These are phyloP conservation scores for Macrophomina tecta DNA, from an alignment of 2,329 filamentous ascomycete genomes.

Conservation along the genomic window DNA sequence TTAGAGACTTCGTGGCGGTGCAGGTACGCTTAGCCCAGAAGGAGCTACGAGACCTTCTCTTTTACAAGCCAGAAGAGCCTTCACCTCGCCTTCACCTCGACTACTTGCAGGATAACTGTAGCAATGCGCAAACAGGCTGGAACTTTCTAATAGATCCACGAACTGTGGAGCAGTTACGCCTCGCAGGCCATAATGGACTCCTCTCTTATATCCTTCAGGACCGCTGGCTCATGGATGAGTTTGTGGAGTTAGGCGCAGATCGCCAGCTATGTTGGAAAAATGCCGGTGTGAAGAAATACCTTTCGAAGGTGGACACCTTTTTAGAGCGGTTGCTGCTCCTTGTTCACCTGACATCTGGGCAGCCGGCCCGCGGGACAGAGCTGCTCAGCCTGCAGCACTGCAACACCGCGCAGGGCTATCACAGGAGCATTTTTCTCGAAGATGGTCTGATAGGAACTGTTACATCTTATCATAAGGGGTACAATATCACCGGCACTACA, in stretches of 20 bases:
- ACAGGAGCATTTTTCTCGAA: conserved; percentile 34
- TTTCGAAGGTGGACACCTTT: neutral
- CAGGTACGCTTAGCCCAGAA: neutral
- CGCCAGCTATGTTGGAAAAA: neutral
- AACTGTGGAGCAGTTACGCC: neutral
- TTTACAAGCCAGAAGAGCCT: neutral
- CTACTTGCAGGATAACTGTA: neutral
- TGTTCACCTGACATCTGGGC: conserved; percentile 32
- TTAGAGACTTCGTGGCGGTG: neutral
- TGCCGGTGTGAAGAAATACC: neutral
- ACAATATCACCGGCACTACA: conserved; percentile 30
- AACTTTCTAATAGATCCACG: neutral
- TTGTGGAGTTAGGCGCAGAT: no score
- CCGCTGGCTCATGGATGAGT: neutral
- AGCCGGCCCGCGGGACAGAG: conserved; percentile 32
- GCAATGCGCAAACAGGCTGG: neutral
- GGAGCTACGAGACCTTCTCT: neutral
- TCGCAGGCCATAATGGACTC: neutral
- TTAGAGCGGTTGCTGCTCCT: conserved; percentile 34
- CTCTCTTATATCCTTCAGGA: neutral
- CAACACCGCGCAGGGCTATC: conserved; percentile 29
- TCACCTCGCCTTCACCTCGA: neutral
- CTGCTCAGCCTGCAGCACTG: conserved; percentile 33
- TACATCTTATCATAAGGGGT: conserved; percentile 36
- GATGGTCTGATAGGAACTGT: conserved; percentile 34